phyloP scores from a whole-genome alignment of 345 rosid genomes.

The Acer yangbiense region DNA sequence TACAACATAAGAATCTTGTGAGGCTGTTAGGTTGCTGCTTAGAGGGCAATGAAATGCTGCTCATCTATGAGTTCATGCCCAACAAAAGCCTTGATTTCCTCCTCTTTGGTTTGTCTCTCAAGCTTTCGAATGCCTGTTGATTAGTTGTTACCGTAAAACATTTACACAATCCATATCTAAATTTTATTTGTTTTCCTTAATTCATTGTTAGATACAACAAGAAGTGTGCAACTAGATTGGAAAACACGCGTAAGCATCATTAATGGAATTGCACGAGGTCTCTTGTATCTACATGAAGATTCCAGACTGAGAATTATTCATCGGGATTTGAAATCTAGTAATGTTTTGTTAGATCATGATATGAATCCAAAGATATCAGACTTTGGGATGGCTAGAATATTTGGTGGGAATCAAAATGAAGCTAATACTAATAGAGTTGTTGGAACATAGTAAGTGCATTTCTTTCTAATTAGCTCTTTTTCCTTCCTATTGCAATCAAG shows the following conservation, averaged over 20 bases:
- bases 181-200: neutral
- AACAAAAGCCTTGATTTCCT: conserved; percentile 30
- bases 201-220: conserved; percentile 16
- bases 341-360: conserved; percentile 22
- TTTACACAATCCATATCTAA: neutral
- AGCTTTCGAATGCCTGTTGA: neutral
- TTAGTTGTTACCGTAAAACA: too few relatives aligned
- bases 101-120: conserved; percentile 28
- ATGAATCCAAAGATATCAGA: conserved; percentile 39
- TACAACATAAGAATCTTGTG: conserved; percentile 34
- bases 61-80: conserved; percentile 31
- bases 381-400: conserved; percentile 39
- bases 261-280: conserved; percentile 40
- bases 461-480: neutral
- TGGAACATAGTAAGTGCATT: conserved; percentile 38
- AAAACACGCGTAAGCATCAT: conserved; percentile 33
- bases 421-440: conserved; percentile 35
- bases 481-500: neutral
- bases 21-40: conserved; percentile 31
- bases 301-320: conserved; percentile 43
- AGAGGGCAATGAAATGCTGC: conserved; percentile 21
- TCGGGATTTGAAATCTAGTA: conserved; percentile 32
- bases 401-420: conserved; percentile 34
- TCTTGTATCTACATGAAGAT: conserved; percentile 46
- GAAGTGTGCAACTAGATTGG: conserved; percentile 17